Conservation (phyloP, 768 basidiomycete species). For the Leucogyrophana mollusca region DNA sequence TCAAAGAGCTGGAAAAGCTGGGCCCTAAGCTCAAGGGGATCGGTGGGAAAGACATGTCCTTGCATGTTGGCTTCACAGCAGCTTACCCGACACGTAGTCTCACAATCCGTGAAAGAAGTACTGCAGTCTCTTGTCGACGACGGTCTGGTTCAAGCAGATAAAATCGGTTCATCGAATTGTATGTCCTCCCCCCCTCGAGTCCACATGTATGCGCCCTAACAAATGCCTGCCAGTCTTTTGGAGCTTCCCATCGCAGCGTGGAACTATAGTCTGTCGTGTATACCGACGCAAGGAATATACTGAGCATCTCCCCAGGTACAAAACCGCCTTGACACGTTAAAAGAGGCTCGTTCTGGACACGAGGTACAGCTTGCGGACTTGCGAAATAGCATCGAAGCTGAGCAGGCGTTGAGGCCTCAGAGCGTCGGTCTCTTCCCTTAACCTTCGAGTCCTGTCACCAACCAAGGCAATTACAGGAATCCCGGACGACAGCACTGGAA, state of each 20-base stretch:
- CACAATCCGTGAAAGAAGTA: slow-evolving; percentile 91
- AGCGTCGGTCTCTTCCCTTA: slow-evolving; percentile 40
- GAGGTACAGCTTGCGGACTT: slow-evolving; percentile 52
- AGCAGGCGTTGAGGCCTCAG: slow-evolving; percentile 53
- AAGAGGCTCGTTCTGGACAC: slow-evolving; percentile 42
- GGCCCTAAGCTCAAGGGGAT: slow-evolving; percentile 90
- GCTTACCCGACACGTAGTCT: slow-evolving; percentile 46
- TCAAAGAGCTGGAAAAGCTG: slow-evolving; percentile 92
- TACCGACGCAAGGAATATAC: neutral
- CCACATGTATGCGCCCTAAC: slow-evolving; percentile 20
- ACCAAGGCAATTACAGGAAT: slow-evolving; percentile 40
- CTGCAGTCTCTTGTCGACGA: slow-evolving; percentile 86
- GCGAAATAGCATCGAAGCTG: slow-evolving; percentile 44
- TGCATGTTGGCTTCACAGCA: neutral
- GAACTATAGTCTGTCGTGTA: slow-evolving; percentile 55
- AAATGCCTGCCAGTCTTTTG: slow-evolving; percentile 70
- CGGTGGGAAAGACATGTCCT: slow-evolving; percentile 46
- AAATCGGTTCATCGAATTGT: slow-evolving; percentile 96
- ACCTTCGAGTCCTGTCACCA: neutral
- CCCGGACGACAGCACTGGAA: slow-evolving; percentile 52
- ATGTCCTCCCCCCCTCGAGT: slow-evolving; percentile 27
- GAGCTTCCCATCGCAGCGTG: slow-evolving; percentile 91
- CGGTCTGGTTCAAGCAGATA: slow-evolving; percentile 81
- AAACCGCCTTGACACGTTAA: slow-evolving; percentile 48
- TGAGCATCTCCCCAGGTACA: slow-evolving; percentile 44